These are phyloP conservation scores for Onygena corvina DNA, from an alignment of 2,329 filamentous ascomycete genomes.

Conservation along the genomic window DNA sequence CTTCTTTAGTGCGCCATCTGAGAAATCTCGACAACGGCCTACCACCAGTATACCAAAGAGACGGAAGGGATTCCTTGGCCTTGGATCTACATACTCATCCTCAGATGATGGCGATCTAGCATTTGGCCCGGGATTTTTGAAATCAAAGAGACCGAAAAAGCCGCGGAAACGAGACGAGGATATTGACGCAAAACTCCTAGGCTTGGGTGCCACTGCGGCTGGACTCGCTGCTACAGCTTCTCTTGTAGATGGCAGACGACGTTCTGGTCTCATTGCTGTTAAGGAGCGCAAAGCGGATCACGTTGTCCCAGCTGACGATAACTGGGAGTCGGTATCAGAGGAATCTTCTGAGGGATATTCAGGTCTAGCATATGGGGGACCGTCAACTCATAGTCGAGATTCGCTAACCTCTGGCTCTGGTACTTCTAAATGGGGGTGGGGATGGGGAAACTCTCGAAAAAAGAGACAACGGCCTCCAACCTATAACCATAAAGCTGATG, in stretches of 20 bases:
- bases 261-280: conserved; percentile 25
- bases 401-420: conserved; percentile 45
- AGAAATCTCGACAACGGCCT: conserved; percentile 32
- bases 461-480: conserved; percentile 20
- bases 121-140: conserved; percentile 45
- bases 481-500: conserved; percentile 48
- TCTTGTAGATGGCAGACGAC: conserved; percentile 25
- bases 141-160: conserved; percentile 23
- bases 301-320: conserved; percentile 33
- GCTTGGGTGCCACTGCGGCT: conserved; percentile 37
- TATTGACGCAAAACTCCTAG: conserved; percentile 38
- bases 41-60: conserved; percentile 37
- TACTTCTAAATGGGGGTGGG: conserved; percentile 48
- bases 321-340: conserved; percentile 43
- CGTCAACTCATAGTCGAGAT: conserved; percentile 37
- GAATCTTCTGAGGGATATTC: conserved; percentile 32
- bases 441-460: conserved; percentile 42
- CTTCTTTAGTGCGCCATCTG: conserved; percentile 53
- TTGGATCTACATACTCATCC: conserved; percentile 46
- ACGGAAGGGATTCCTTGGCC: conserved; percentile 39
- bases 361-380: conserved; percentile 50
- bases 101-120: conserved; percentile 57
- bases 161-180: conserved; percentile 23
- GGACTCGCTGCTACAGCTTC: conserved; percentile 33
- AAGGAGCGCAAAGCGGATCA: conserved; percentile 18